Evolutionary conservation across 305 asterid genomes (phyloP).

Genomic region (Salvia sclarea): DNA sequence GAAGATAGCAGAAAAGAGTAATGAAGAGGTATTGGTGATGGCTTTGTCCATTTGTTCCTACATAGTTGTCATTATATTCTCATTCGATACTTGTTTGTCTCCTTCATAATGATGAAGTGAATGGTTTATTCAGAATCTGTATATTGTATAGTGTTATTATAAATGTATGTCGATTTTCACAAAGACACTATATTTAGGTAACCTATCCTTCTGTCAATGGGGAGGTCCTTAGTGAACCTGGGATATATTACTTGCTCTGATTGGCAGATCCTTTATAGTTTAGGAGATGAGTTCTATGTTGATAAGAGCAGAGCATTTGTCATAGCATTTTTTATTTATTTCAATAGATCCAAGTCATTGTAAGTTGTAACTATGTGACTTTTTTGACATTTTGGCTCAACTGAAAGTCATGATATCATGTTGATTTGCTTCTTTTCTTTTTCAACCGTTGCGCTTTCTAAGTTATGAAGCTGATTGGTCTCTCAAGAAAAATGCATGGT

Average conservation of each 20-base stretch:
- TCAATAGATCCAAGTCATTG: neutral
- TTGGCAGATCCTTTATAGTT: neutral
- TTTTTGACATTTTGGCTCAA: too few species aligned
- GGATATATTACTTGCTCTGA: slow-evolving; percentile 29
- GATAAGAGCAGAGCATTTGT: neutral
- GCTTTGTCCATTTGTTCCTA: slow-evolving; percentile 44
- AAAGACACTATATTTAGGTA: slow-evolving; percentile 26
- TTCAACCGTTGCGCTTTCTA: neutral
- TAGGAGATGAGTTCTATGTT: slow-evolving; percentile 36
- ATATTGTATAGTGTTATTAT: slow-evolving; percentile 24
- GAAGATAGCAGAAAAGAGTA: slow-evolving; percentile 30
- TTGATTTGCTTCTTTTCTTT: neutral
- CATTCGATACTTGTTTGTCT: slow-evolving; percentile 11
- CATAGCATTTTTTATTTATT: neutral
- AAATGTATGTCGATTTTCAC: slow-evolving; percentile 48
- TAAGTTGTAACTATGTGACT: too few species aligned
- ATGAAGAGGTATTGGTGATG: slow-evolving; percentile 20
- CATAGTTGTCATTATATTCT: slow-evolving; percentile 38
- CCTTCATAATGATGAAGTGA: slow-evolving; percentile 15
- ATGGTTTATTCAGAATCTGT: slow-evolving; percentile 21
- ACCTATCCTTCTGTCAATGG: slow-evolving; percentile 10
- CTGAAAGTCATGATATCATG: neutral
- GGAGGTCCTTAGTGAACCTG: slow-evolving; percentile 23
- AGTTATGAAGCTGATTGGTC: neutral
- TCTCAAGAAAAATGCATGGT: neutral